A percentile compares a stretch with the other conserved stretches of the same genome.
Conservation (phyloP, 1,284 basidiomycete species). For the Leccinum pachyderme region DNA sequence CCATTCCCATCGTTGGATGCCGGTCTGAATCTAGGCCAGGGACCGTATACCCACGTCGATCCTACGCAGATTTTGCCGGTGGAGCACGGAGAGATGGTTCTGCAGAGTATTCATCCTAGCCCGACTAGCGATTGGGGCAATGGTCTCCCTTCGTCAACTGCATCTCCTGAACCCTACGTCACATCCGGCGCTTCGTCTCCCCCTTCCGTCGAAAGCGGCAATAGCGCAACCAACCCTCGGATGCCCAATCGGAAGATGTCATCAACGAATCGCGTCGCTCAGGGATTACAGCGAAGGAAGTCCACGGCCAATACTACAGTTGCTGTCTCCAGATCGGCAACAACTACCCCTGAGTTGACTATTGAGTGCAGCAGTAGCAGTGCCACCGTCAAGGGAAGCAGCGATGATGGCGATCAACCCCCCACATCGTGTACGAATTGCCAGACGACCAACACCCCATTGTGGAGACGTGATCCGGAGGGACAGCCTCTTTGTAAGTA, state of each 20-base stretch:
- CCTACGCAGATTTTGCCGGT: slow-evolving; percentile 77
- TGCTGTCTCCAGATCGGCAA: slow-evolving; percentile 41
- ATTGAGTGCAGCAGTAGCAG: slow-evolving; percentile 33
- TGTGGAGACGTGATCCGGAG: slow-evolving; percentile 94
- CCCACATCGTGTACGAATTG: slow-evolving; percentile 93
- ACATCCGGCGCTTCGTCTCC: slow-evolving; percentile 68
- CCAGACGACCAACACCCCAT: slow-evolving; percentile 91
- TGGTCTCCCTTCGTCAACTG: slow-evolving; percentile 63
- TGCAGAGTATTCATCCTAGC: slow-evolving; percentile 63
- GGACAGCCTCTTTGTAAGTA: slow-evolving; percentile 86
- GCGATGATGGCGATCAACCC: slow-evolving; percentile 64
- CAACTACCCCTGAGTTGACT: slow-evolving; percentile 54
- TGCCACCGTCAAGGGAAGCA: slow-evolving; percentile 40
- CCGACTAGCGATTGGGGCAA: slow-evolving; percentile 81
- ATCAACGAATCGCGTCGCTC: slow-evolving; percentile 53
- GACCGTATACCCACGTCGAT: slow-evolving; percentile 82
- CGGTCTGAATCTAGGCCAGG: slow-evolving; percentile 38
- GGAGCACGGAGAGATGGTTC: slow-evolving; percentile 44
- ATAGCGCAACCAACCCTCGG: slow-evolving; percentile 29
- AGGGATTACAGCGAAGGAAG: slow-evolving; percentile 55
- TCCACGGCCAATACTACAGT: slow-evolving; percentile 39
- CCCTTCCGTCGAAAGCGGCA: slow-evolving; percentile 54
- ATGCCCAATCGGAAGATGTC: slow-evolving; percentile 52
- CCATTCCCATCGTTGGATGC: slow-evolving; percentile 55
- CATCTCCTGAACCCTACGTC: slow-evolving; percentile 74